Conservation (phyloP, 441 rosid species). For the Biscutella laevigata region DNA sequence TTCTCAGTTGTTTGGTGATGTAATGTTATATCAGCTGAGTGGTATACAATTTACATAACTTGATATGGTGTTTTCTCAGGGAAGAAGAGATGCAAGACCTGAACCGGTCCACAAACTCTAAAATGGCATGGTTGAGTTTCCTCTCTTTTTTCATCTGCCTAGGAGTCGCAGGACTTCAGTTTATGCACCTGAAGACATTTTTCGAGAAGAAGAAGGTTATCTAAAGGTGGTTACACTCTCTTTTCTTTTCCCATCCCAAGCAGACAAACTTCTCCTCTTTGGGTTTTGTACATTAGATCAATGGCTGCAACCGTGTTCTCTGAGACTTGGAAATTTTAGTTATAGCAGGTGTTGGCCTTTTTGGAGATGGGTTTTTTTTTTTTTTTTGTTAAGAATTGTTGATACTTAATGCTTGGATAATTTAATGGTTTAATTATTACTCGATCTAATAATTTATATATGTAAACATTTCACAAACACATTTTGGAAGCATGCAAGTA, state of each 20-base stretch:
- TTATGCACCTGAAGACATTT: slow-evolving; percentile 62
- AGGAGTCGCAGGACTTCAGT: slow-evolving; percentile 64
- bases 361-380: neutral
- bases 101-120: slow-evolving; percentile 41
- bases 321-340: neutral
- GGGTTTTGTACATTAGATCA: slow-evolving; percentile 22
- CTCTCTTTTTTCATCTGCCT: slow-evolving; percentile 50
- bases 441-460: neutral
- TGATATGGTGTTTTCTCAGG: slow-evolving; percentile 28
- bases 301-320: neutral
- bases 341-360: neutral
- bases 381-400: slow-evolving; percentile 1
- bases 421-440: neutral
- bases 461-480: neutral
- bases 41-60: neutral
- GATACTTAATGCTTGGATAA: neutral
- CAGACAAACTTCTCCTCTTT: neutral
- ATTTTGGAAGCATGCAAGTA: neutral
- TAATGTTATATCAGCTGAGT: too few species aligned
- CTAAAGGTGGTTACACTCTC: slow-evolving; percentile 8
- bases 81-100: slow-evolving; percentile 68
- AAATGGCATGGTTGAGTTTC: slow-evolving; percentile 56
- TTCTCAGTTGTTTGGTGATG: neutral
- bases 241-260: neutral
- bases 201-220: slow-evolving; percentile 72